Evolutionary conservation across 257 asterid species (phyloP).

Genomic region (Dorcoceras hygrometricum): DNA sequence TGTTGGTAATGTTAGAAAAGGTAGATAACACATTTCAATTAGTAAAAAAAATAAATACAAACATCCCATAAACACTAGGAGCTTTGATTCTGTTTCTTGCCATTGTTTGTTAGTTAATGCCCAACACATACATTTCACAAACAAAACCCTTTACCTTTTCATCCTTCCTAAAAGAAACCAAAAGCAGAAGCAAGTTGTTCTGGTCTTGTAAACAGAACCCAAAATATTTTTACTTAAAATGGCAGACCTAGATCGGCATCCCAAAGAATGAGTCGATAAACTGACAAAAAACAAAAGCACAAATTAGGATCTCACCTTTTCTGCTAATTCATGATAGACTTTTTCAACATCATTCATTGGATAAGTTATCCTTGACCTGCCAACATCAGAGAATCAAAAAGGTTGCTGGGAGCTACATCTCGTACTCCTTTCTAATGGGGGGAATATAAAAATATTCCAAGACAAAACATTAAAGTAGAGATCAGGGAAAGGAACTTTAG

Average conservation of each 20-base stretch:
- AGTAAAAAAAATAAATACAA: too few relatives aligned
- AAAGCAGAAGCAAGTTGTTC: too few relatives aligned
- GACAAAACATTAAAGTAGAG: not conserved
- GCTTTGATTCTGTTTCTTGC: too few relatives aligned
- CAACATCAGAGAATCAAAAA: slow-evolving; percentile 23
- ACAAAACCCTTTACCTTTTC: too few relatives aligned
- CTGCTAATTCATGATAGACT: slow-evolving; percentile 65
- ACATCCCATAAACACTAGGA: too few relatives aligned
- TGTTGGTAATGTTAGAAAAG: too few relatives aligned
- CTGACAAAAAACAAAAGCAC: slow-evolving; percentile 12
- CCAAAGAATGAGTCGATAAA: not conserved
- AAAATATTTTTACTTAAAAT: too few relatives aligned
- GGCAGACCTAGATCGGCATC: not conserved
- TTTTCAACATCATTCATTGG: slow-evolving; percentile 74
- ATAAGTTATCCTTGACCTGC: slow-evolving; percentile 83
- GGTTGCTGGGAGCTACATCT: slow-evolving; percentile 18
- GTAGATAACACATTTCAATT: too few relatives aligned
- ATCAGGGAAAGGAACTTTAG: slow-evolving; percentile 16
- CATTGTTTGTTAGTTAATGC: too few relatives aligned
- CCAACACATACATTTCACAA: too few relatives aligned
- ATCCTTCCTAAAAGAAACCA: too few relatives aligned
- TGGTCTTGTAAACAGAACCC: too few relatives aligned
- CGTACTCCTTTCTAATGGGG: slow-evolving; percentile 1
- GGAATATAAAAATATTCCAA: not conserved
- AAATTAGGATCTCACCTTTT: slow-evolving; percentile 48